phyloP scores from a whole-genome alignment of 768 basidiomycete genomes.

The Kwoniella dendrophila region DNA sequence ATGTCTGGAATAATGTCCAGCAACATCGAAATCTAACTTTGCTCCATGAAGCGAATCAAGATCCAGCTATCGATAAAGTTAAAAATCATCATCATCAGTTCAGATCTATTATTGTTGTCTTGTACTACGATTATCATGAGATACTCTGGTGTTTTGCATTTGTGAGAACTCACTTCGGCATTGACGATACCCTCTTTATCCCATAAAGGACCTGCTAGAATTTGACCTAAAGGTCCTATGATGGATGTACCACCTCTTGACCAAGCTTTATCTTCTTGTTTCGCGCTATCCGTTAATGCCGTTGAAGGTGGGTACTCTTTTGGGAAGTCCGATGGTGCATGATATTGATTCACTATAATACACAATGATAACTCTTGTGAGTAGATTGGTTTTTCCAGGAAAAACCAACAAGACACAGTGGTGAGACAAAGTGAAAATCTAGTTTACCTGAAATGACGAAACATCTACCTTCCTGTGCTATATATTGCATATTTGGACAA shows the following conservation, averaged over 20 bases:
- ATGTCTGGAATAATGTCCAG: constrained; percentile 34
- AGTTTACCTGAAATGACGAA: constrained; percentile 34
- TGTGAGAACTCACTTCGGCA: constrained; percentile 27
- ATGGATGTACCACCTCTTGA: constrained; percentile 38
- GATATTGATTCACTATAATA: constrained; percentile 33
- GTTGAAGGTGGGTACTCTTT: constrained; percentile 29
- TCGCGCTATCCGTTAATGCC: neutral
- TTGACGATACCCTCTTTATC: constrained; percentile 38
- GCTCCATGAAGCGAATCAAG: constrained; percentile 28
- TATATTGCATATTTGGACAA: constrained; percentile 37
- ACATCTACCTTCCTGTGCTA: constrained; percentile 40
- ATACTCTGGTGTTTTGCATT: neutral
- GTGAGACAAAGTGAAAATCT: neutral
- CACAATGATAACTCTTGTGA: neutral
- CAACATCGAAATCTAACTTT: constrained; percentile 34
- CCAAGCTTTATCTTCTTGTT: constrained; percentile 21
- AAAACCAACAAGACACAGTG: neutral
- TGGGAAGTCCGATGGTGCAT: constrained; percentile 32
- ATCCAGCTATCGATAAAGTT: constrained; percentile 21
- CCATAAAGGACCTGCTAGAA: constrained; percentile 40
- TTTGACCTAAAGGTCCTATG: constrained; percentile 36
- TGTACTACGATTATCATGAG: neutral
- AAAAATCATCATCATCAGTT: neutral
- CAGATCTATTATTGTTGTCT: neutral
- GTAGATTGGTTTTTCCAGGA: neutral